phyloP scores from a whole-genome alignment of 2,329 filamentous ascomycete genomes.

The Neoscytalidium dimidiatum region DNA sequence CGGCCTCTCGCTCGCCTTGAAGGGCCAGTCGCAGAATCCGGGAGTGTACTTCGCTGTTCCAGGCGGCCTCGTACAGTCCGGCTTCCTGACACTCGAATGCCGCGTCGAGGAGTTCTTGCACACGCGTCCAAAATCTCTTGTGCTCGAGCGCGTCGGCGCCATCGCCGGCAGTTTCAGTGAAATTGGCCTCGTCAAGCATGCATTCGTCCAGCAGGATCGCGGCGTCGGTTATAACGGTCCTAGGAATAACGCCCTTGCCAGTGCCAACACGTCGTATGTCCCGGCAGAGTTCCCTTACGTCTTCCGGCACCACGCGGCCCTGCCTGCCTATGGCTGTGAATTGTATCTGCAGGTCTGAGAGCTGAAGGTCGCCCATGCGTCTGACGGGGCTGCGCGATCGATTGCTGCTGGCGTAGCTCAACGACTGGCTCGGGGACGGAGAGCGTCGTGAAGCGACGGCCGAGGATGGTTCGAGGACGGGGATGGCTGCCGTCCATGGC shows the following conservation, averaged over 20 bases:
- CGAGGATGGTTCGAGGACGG: background rate
- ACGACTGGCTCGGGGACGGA: background rate
- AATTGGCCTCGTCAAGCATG: background rate
- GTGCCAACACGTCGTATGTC: background rate
- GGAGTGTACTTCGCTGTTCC: constrained; percentile 19
- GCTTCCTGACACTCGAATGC: background rate
- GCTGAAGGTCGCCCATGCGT: background rate
- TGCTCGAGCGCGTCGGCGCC: background rate
- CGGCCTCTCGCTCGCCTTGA: background rate
- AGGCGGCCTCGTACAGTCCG: constrained; percentile 7
- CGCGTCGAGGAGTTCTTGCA: background rate
- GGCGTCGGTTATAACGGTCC: background rate
- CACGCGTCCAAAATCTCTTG: background rate
- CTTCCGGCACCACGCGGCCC: background rate
- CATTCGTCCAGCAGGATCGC: background rate
- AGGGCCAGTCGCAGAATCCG: constrained; percentile 1
- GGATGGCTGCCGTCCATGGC: background rate
- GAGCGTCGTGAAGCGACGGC: background rate
- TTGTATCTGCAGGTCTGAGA: background rate
- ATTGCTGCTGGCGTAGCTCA: background rate
- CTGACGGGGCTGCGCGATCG: background rate
- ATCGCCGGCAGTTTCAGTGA: background rate
- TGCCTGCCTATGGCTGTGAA: background rate
- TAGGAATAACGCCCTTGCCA: background rate
- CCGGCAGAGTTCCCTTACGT: background rate